Percentiles rank a stretch among this genome's conserved stretches.
phyloP scores from a whole-genome alignment of 2,329 filamentous ascomycete genomes.

The Elsinoe fawcettii region DNA sequence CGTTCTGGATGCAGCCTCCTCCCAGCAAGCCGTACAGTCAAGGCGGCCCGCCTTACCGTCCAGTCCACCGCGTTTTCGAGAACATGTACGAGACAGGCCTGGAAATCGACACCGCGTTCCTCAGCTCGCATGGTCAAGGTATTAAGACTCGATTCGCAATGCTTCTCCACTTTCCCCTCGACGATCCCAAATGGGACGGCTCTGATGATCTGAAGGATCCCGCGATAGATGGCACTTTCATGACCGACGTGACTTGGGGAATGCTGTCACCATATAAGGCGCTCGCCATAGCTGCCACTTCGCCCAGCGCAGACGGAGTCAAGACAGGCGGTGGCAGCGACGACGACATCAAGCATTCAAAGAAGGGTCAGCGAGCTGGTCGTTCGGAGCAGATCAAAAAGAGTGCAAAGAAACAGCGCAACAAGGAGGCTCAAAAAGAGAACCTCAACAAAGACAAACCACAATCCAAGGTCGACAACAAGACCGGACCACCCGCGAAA shows the following conservation, averaged over 20 bases:
- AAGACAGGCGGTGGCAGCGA: neutral
- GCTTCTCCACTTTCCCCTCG: neutral
- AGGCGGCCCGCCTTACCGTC: neutral
- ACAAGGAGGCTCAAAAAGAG: neutral
- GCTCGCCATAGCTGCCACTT: no score
- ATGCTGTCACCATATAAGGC: no score
- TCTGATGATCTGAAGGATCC: no score
- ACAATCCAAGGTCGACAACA: neutral
- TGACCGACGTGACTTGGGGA: no score
- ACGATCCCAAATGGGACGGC: no score
- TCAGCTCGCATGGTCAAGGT: neutral
- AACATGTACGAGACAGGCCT: neutral
- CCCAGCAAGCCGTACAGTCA: neutral
- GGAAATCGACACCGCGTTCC: neutral
- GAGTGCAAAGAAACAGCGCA: neutral
- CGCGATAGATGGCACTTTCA: no score
- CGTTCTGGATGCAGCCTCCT: neutral
- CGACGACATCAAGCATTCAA: neutral
- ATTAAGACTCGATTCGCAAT: neutral
- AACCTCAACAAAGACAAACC: neutral
- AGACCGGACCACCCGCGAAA: neutral
- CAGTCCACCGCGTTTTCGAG: neutral
- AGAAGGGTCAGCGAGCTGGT: neutral
- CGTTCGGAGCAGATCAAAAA: neutral
- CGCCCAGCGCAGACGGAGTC: no score